Percentiles rank a stretch among this genome's conserved stretches.
phyloP scores from a whole-genome alignment of 257 asterid species.

The Solanum raphanifolium region DNA sequence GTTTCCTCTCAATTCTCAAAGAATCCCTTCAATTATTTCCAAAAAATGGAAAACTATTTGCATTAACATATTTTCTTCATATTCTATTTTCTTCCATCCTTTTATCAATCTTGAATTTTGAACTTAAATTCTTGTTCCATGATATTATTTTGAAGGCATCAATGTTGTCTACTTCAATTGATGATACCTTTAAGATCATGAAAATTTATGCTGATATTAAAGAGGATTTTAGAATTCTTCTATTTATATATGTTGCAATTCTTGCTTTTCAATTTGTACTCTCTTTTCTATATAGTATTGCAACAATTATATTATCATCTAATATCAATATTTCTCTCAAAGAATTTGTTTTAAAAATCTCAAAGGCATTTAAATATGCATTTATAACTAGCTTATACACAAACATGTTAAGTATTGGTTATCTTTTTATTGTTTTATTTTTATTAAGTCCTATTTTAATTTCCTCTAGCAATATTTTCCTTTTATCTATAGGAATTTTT shows the following conservation, averaged over 20 bases:
- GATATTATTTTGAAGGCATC: conserved; percentile 6
- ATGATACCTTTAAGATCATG: neutral
- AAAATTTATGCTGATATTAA: neutral
- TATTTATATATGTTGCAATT: neutral
- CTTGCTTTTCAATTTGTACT: neutral
- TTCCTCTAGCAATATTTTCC: neutral
- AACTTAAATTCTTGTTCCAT: neutral
- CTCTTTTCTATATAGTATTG: neutral
- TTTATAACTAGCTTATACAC: conserved; percentile 20
- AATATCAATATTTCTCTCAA: conserved; percentile 1
- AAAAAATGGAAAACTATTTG: conserved; percentile 15
- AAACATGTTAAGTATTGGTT: conserved; percentile 9
- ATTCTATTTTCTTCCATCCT: conserved; percentile 9
- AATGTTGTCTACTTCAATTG: neutral
- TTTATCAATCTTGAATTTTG: conserved; percentile 9
- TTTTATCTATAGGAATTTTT: neutral
- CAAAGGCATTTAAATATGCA: conserved; percentile 5
- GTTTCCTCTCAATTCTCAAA: conserved; percentile 7
- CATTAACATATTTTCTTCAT: conserved; percentile 8
- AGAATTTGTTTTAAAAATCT: neutral
- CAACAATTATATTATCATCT: conserved; percentile 3
- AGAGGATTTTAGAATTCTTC: neutral
- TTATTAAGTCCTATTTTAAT: neutral
- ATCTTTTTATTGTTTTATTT: neutral
- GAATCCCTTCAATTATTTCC: conserved; percentile 16